Evolutionary conservation across 495 filamentous ascomycete genomes (phyloP).

Genomic region (Aeminium ludgeri): DNA sequence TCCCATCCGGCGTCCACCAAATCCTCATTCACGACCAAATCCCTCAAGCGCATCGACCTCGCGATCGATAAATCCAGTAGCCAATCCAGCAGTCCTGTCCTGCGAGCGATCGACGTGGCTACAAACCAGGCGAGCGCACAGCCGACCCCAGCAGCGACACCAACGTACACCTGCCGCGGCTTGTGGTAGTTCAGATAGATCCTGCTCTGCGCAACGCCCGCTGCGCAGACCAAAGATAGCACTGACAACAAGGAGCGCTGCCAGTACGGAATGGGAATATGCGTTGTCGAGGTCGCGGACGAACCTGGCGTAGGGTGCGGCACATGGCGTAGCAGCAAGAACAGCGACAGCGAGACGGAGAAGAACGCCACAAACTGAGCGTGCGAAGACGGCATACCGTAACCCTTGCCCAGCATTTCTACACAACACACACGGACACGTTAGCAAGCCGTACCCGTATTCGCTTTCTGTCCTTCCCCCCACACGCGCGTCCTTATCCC

Average conservation of each 20-base stretch:
- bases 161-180: conserved; percentile 66
- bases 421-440: conserved; percentile 9
- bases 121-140: conserved; percentile 69
- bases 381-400: conserved; percentile 98
- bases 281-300: conserved; percentile 23
- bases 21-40: conserved; percentile 82
- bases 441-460: too few relatives aligned
- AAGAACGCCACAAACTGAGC: conserved; percentile 90
- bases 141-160: conserved; percentile 49
- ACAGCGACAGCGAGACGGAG: conserved; percentile 62
- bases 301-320: conserved; percentile 30
- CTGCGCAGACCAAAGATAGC: conserved; percentile 42
- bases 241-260: conserved; percentile 41
- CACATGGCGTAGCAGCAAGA: conserved; percentile 60
- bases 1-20: conserved; percentile 84
- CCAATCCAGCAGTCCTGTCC: conserved; percentile 51
- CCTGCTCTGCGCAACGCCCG: conserved; percentile 56
- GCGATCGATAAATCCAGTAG: conserved; percentile 48
- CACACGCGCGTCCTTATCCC: background rate
- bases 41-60: conserved; percentile 50
- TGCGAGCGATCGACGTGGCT: conserved; percentile 45
- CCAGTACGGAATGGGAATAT: conserved; percentile 37
- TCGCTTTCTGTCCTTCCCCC: background rate
- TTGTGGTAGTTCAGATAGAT: conserved; percentile 94
- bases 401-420: conserved; percentile 82